Base-by-base conservation (phyloP, 306 rosid genomes). In the Castanospermum australe region DNA sequence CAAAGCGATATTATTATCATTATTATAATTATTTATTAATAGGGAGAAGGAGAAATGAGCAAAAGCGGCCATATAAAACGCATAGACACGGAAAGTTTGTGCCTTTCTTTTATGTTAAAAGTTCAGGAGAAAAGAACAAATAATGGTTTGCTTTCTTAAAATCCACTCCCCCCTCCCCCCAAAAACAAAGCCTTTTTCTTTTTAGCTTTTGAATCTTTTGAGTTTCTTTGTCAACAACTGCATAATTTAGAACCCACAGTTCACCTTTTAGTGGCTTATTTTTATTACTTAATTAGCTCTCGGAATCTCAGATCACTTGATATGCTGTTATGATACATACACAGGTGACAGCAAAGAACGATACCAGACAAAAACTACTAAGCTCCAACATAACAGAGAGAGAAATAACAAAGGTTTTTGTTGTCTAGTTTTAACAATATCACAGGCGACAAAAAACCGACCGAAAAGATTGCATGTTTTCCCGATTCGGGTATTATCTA, bases 341-440 rank as follows among this genome's bases (percentile, higher is more conserved):
- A 67, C 76, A 84, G 70, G 73, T 50, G 77, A 85, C 45, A 86
- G 51, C 84, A 86, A 84, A 79, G 73, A 57, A 65, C 84, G 75
- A 81, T 64, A 88, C 74, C 94, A 82, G 96, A 94, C 97, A 94
- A 94, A 92, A 90, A 81, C 84, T 69, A 80, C 90, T 80, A 89
- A 14, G 81, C 88, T 88, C 91, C 92, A 88, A 87, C 51, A 74
- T 56, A 61, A 67, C 5, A 76, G 17, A 86, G 56, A 83, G 42
- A 80, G 48, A 74, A 36, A 73, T 50, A 65, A 47, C 47, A 76
- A n/a, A 56, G 24, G 6, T 38, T 44, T 70, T 45, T 65, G 47
- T 81, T 38, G 74, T 67, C 47, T 8, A 36, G 67, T 73, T 71
- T 82, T 64, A 81, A 79, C 81, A 81, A 67, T 64, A 77, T 67